Conservation (phyloP, 2,329 filamentous ascomycete genomes). For the Microcera coccophila region DNA sequence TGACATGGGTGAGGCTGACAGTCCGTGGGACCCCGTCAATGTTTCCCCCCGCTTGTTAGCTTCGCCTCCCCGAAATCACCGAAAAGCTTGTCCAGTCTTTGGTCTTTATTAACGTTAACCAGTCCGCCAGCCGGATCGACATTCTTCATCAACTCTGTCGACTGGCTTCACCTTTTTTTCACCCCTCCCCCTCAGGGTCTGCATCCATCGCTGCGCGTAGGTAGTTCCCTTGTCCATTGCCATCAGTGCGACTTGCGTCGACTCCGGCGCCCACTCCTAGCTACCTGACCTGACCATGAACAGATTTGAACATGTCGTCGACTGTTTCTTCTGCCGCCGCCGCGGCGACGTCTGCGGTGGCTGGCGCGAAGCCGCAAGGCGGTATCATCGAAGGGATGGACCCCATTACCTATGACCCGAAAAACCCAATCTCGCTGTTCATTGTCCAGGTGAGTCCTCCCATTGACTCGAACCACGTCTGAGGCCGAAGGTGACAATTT, state of each 20-base stretch:
- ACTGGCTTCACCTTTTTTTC: neutral
- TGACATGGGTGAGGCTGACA: neutral
- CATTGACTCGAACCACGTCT: conserved; percentile 56
- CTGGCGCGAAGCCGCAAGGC: conserved; percentile 2
- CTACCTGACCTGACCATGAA: neutral
- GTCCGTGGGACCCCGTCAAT: neutral
- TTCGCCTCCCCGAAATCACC: neutral
- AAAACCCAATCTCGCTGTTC: conserved; percentile 9
- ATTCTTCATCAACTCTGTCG: neutral
- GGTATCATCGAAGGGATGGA: conserved; percentile 9
- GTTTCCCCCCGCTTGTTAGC: neutral
- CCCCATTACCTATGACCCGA: conserved; percentile 7
- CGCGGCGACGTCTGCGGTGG: neutral
- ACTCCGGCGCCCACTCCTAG: neutral
- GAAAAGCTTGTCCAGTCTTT: neutral
- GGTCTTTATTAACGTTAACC: neutral
- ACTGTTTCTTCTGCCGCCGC: too few species aligned
- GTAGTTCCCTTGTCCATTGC: too few species aligned
- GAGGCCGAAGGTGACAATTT: conserved; percentile 9
- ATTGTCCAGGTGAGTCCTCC: conserved; percentile 8
- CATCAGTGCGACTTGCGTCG: neutral
- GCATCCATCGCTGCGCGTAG: too few species aligned
- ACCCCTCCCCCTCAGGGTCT: neutral
- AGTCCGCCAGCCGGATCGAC: neutral
- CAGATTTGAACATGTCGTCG: neutral